phyloP scores from a whole-genome alignment of 768 basidiomycete genomes.

The Termitomyces bulborhizus region DNA sequence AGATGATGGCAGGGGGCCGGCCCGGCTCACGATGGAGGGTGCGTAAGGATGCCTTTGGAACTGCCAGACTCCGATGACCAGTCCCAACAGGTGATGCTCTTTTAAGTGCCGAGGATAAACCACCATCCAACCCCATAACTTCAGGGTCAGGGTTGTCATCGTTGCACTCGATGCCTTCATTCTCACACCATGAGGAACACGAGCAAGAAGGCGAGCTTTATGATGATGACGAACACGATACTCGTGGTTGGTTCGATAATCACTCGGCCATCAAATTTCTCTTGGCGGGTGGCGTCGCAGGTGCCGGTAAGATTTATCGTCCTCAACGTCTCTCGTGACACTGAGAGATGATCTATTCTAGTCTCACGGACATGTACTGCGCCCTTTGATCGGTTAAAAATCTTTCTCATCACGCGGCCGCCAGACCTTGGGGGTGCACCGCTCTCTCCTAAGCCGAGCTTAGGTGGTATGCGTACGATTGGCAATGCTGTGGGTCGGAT shows the following conservation, averaged over 20 bases:
- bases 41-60: constrained; percentile 12
- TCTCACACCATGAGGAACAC: constrained; percentile 30
- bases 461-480: constrained; percentile 60
- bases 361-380: constrained; percentile 96
- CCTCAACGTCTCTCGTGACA: constrained; percentile 30
- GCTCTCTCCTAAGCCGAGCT: constrained; percentile 33
- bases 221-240: constrained; percentile 55
- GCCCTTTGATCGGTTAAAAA: constrained; percentile 93
- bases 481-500: constrained; percentile 70
- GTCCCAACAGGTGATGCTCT: constrained; percentile 61
- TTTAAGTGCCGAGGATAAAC: constrained; percentile 70
- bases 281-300: constrained; percentile 90
- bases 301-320: constrained; percentile 61
- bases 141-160: constrained; percentile 8
- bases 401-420: constrained; percentile 90
- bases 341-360: constrained; percentile 29
- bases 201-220: constrained; percentile 40
- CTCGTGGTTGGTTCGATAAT: constrained; percentile 56
- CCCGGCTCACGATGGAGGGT: constrained; percentile 90
- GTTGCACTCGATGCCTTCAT: constrained; percentile 5
- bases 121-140: constrained; percentile 25
- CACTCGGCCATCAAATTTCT: constrained; percentile 83
- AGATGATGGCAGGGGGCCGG: constrained; percentile 72
- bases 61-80: constrained; percentile 1
- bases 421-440: constrained; percentile 61